These are phyloP conservation scores for Xylaria intraflava DNA, from an alignment of 495 filamentous ascomycete genomes.

Conservation along the genomic window DNA sequence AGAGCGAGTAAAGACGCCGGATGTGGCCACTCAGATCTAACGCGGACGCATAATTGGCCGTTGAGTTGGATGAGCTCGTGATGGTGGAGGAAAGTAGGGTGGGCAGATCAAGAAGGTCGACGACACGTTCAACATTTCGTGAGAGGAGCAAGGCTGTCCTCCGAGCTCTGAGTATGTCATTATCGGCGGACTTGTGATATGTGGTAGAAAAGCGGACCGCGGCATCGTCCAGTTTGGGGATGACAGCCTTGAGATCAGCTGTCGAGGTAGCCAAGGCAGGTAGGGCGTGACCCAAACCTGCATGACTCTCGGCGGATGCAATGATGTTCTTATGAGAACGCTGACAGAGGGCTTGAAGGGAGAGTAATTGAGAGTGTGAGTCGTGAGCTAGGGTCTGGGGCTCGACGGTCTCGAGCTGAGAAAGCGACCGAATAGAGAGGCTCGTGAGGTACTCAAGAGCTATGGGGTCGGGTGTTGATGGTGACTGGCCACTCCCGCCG, in stretches of 20 bases:
- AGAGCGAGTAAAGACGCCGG: conserved; percentile 73
- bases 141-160: conserved; percentile 80
- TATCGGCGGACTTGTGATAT: conserved; percentile 69
- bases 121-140: conserved; percentile 79
- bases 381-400: conserved; percentile 72
- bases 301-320: conserved; percentile 67
- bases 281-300: conserved; percentile 59
- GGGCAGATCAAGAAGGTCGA: conserved; percentile 88
- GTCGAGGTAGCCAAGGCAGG: conserved; percentile 61
- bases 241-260: conserved; percentile 56
- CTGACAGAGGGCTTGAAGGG: conserved; percentile 81
- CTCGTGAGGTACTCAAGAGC: conserved; percentile 74
- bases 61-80: conserved; percentile 34
- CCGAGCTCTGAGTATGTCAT: conserved; percentile 61
- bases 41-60: conserved; percentile 74
- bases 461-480: conserved; percentile 53
- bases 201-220: conserved; percentile 74
- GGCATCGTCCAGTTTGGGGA: conserved; percentile 74
- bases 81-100: conserved; percentile 66
- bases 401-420: conserved; percentile 65
- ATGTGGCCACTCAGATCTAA: conserved; percentile 94
- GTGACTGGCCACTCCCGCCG: not conserved
- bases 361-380: conserved; percentile 74
- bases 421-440: conserved; percentile 71
- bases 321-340: conserved; percentile 88